Conservation (phyloP, 148 eudicot species). For the Arbutus unedo region DNA sequence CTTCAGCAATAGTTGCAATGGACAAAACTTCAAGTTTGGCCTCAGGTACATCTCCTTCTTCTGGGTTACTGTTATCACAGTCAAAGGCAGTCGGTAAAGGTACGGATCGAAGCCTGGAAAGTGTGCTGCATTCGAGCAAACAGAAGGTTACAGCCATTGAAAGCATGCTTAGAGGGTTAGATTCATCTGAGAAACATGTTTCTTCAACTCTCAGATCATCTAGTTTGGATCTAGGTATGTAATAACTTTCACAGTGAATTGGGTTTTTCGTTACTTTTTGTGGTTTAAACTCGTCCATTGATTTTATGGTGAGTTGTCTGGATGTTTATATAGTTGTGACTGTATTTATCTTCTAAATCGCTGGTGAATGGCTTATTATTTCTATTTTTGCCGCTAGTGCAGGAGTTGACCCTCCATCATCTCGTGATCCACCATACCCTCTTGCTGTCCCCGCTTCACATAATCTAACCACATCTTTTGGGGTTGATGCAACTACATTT, state of each 20-base stretch:
- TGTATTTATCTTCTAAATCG: not conserved
- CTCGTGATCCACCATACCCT: slow-evolving; percentile 98
- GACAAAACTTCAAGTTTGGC: slow-evolving; percentile 73
- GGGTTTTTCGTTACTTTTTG: not conserved
- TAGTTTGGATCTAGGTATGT: slow-evolving; percentile 93
- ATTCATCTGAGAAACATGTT: slow-evolving; percentile 57
- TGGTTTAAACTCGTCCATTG: not conserved
- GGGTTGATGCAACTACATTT: slow-evolving; percentile 59
- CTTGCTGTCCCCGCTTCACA: slow-evolving; percentile 93
- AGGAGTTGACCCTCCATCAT: slow-evolving; percentile 99
- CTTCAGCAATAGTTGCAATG: slow-evolving; percentile 98
- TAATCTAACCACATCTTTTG: slow-evolving; percentile 56
- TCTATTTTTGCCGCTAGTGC: slow-evolving; percentile 62
- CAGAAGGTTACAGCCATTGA: slow-evolving; percentile 99
- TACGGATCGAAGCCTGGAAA: slow-evolving; percentile 85
- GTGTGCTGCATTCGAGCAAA: slow-evolving; percentile 86
- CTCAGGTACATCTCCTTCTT: slow-evolving; percentile 60
- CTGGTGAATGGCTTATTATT: not conserved
- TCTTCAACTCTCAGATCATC: slow-evolving; percentile 61
- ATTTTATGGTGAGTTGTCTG: not conserved
- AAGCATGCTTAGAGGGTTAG: slow-evolving; percentile 92
- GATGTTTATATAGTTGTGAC: slow-evolving; percentile 4
- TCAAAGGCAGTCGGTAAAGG: slow-evolving; percentile 64
- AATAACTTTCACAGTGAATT: slow-evolving; percentile 16
- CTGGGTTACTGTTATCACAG: slow-evolving; percentile 72